These are phyloP conservation scores for Geosmithia flava DNA, from an alignment of 2,329 filamentous ascomycete species.

Conservation along the genomic window DNA sequence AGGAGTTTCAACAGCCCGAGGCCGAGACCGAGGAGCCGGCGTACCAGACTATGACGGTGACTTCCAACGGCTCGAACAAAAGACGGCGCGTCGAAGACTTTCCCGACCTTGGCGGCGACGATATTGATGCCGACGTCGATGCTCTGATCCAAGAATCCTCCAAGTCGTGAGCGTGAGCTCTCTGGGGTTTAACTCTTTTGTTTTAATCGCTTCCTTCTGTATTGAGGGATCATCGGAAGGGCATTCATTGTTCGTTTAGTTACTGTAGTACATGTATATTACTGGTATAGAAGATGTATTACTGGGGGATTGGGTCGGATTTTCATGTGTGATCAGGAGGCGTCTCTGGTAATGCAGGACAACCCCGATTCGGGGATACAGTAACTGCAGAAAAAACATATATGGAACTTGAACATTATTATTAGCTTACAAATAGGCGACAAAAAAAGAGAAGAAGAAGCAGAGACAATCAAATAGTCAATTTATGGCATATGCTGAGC, in stretches of 20 bases:
- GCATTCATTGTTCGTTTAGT: neutral
- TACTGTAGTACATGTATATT: neutral
- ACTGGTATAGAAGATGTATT: neutral
- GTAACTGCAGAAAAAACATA: neutral
- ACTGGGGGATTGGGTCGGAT: neutral
- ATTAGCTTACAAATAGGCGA: too few species aligned
- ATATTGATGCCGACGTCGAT: constrained; percentile 44
- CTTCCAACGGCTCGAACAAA: constrained; percentile 42
- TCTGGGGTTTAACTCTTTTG: too few species aligned
- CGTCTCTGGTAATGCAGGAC: neutral
- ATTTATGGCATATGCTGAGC: too few species aligned
- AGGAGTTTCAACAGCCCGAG: neutral
- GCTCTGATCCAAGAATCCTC: constrained; percentile 35
- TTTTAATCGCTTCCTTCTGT: neutral
- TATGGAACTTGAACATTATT: too few species aligned
- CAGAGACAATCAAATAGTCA: too few species aligned
- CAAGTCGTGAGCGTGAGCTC: neutral
- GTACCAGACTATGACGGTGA: constrained; percentile 35
- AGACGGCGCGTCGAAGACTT: constrained; percentile 43
- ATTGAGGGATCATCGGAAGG: neutral
- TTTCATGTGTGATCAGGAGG: neutral
- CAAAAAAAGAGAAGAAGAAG: too few species aligned
- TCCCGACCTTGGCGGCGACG: constrained; percentile 39
- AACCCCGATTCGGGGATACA: neutral
- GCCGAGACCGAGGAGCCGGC: constrained; percentile 18